Evolutionary conservation across 2,329 filamentous ascomycete genomes (phyloP).

Genomic region (Exophiala spinifera): DNA sequence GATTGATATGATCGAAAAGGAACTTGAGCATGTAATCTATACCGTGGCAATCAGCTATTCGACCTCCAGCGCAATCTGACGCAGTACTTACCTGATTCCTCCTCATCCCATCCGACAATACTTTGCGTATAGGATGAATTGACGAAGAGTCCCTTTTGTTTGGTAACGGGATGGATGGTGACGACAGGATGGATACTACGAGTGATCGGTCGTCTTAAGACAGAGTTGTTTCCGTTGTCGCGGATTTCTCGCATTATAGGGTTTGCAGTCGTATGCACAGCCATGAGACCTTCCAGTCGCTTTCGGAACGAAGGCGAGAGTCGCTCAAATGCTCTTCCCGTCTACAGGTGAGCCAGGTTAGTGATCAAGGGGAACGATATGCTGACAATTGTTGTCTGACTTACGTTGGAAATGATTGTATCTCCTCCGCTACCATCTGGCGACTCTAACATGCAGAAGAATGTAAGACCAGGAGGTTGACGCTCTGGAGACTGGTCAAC

Average conservation of each 20-base stretch:
- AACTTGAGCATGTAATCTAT: slow-evolving; percentile 24
- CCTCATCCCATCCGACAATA: slow-evolving; percentile 27
- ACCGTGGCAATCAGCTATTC: neutral
- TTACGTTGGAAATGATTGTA: neutral
- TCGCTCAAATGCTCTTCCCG: slow-evolving; percentile 17
- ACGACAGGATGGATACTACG: slow-evolving; percentile 33
- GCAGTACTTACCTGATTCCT: slow-evolving; percentile 12
- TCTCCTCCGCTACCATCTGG: too few species aligned
- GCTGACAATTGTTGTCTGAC: neutral
- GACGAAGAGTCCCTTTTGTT: slow-evolving; percentile 33
- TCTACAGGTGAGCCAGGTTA: slow-evolving; percentile 7
- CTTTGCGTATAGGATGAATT: slow-evolving; percentile 32
- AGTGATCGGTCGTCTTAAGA: neutral
- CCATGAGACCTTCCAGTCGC: slow-evolving; percentile 22
- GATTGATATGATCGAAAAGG: slow-evolving; percentile 23
- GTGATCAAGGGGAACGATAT: too few species aligned
- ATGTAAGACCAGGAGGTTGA: too few species aligned
- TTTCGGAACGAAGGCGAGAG: slow-evolving; percentile 25
- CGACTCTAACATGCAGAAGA: too few species aligned
- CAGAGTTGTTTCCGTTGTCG: neutral
- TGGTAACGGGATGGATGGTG: slow-evolving; percentile 33
- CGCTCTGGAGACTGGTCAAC: too few species aligned
- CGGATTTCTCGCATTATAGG: neutral
- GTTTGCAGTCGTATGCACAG: slow-evolving; percentile 14
- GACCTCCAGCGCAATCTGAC: neutral